Percentiles rank a stretch among this genome's conserved stretches.
Evolutionary conservation across 2,329 filamentous ascomycete species (phyloP).

Genomic region (Elsinoe perseae): DNA sequence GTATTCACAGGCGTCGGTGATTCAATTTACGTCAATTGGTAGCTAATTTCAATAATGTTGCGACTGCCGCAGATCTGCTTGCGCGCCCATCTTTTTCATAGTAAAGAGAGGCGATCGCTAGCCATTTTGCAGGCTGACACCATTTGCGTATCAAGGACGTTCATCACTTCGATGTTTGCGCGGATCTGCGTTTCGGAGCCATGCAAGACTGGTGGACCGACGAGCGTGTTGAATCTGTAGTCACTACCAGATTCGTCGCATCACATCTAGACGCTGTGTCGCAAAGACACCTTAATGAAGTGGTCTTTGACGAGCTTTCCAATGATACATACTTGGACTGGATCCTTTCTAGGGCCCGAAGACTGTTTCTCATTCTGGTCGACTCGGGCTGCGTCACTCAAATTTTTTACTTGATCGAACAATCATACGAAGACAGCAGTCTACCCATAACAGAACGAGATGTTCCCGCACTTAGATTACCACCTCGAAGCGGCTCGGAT

Average conservation of each 20-base stretch:
- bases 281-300: conserved; percentile 33
- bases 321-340: conserved; percentile 72
- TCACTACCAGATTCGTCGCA: conserved; percentile 60
- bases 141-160: background rate
- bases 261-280: conserved; percentile 48
- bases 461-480: conserved; percentile 34
- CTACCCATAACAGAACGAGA: conserved; percentile 57
- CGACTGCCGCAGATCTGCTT: background rate
- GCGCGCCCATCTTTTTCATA: background rate
- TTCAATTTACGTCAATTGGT: conserved; percentile 1
- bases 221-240: conserved; percentile 59
- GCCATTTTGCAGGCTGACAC: background rate
- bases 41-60: background rate
- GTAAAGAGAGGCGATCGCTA: conserved; percentile 5
- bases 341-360: conserved; percentile 61
- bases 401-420: conserved; percentile 67
- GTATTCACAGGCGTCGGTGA: background rate
- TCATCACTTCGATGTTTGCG: background rate
- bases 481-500: conserved; percentile 1
- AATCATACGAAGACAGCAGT: conserved; percentile 69
- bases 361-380: conserved; percentile 62
- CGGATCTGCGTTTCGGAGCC: conserved; percentile 2
- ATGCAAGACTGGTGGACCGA: conserved; percentile 63
- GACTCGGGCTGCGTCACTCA: conserved; percentile 64
- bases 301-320: conserved; percentile 54